Percentiles rank a stretch among this genome's conserved stretches.
phyloP scores from a whole-genome alignment of 257 asterid species.

The Phtheirospermum japonicum region DNA sequence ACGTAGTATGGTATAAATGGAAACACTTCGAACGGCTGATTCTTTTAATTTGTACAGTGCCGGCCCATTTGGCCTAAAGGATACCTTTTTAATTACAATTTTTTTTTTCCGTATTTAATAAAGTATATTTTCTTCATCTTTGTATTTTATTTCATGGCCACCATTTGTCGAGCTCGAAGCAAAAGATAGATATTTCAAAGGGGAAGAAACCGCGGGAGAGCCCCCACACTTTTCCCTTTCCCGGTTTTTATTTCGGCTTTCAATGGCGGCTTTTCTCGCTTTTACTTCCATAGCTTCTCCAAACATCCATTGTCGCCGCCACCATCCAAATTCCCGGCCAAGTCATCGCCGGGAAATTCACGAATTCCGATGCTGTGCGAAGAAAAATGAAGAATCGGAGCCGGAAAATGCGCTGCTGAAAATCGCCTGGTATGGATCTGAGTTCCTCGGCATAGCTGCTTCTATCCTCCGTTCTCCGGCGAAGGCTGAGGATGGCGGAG shows the following conservation, averaged over 20 bases:
- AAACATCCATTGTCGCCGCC: constrained; percentile 22
- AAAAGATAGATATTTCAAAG: constrained; percentile 26
- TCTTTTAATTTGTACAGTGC: too few relatives aligned
- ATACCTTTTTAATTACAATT: too few relatives aligned
- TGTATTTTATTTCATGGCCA: constrained; percentile 21
- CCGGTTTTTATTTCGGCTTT: background rate
- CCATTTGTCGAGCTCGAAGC: constrained; percentile 13
- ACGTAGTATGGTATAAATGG: too few relatives aligned
- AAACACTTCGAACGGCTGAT: too few relatives aligned
- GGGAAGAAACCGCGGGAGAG: constrained; percentile 18
- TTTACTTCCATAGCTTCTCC: constrained; percentile 26
- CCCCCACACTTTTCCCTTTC: background rate
- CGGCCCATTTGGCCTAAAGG: too few relatives aligned
- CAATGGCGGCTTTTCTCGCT: constrained; percentile 45
- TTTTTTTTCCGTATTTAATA: too few relatives aligned
- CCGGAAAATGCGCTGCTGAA: constrained; percentile 68
- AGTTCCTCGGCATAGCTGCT: constrained; percentile 82
- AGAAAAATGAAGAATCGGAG: constrained; percentile 36
- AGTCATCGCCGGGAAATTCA: constrained; percentile 11
- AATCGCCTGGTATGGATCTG: constrained; percentile 90
- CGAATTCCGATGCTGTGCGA: constrained; percentile 36
- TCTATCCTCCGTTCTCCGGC: constrained; percentile 66
- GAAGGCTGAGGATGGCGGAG: constrained; percentile 30
- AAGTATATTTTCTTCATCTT: too few relatives aligned
- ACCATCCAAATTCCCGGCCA: constrained; percentile 21